Conservation (phyloP, 176 grass and related monocot genomes). For the Melocanna baccifera region DNA sequence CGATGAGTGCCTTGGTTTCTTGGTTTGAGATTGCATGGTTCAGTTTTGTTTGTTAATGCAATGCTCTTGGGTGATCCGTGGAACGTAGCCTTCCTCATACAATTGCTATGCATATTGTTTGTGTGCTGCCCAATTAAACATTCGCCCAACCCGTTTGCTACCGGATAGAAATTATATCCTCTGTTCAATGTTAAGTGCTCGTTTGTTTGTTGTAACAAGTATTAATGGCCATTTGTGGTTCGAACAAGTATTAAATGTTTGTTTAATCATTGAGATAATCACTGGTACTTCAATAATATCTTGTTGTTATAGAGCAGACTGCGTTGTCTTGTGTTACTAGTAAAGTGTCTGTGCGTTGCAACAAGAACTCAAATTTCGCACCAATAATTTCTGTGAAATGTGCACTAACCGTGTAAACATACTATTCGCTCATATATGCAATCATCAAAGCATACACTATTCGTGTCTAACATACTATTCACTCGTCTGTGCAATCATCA, state of each 20-base stretch:
- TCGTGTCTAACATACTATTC: too few species aligned
- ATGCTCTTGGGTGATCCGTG: slow-evolving; percentile 5
- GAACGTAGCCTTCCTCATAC: neutral
- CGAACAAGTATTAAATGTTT: neutral
- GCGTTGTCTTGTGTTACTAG: too few species aligned
- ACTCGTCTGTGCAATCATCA: too few species aligned
- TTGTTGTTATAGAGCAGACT: neutral
- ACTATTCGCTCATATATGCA: too few species aligned
- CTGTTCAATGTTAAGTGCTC: neutral
- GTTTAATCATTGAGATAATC: neutral
- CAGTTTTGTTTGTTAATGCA: slow-evolving; percentile 8
- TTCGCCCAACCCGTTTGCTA: neutral
- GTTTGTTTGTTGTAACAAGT: neutral
- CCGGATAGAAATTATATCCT: neutral
- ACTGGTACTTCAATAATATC: neutral
- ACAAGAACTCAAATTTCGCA: too few species aligned
- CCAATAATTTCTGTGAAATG: too few species aligned
- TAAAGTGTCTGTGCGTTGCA: too few species aligned
- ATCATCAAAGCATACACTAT: too few species aligned
- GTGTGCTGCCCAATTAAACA: neutral
- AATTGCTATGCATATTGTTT: neutral
- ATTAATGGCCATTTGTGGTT: neutral
- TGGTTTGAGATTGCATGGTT: neutral
- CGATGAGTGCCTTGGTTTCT: neutral
- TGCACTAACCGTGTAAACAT: too few species aligned